Percentiles rank a stretch among this genome's conserved stretches.
These are phyloP conservation scores for Pyrus betulifolia DNA, from an alignment of 306 rosid species.

Conservation along the genomic window DNA sequence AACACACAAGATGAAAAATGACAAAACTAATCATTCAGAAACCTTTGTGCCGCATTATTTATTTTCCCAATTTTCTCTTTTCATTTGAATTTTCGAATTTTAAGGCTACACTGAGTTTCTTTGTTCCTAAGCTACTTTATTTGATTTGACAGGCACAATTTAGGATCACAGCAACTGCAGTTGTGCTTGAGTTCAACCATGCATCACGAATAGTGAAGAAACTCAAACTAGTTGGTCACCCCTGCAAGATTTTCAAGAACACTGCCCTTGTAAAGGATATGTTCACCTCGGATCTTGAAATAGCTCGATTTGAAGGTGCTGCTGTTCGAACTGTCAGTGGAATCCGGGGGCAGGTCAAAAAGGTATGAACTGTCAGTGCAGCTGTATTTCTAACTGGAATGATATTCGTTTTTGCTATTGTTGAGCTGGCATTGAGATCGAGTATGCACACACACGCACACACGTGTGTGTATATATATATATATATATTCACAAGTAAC, in stretches of 20 bases:
- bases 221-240: slow-evolving; percentile 86
- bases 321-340: slow-evolving; percentile 84
- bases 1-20: not conserved
- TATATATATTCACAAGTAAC: too few species aligned
- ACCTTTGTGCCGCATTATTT: not conserved
- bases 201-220: slow-evolving; percentile 72
- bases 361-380: slow-evolving; percentile 37
- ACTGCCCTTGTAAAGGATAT: slow-evolving; percentile 84
- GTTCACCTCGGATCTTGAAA: slow-evolving; percentile 93
- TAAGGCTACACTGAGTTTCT: not conserved
- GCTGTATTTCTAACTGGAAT: not conserved
- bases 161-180: slow-evolving; percentile 90
- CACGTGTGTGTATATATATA: too few species aligned
- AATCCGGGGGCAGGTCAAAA: slow-evolving; percentile 92
- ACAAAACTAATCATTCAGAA: not conserved
- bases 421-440: not conserved
- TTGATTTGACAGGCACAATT: slow-evolving; percentile 54
- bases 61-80: too few species aligned
- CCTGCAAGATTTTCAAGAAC: slow-evolving; percentile 90
- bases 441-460: too few species aligned
- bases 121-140: slow-evolving; percentile 7
- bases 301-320: slow-evolving; percentile 96
- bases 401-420: not conserved
- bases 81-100: not conserved
- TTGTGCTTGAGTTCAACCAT: slow-evolving; percentile 82